Conservation (phyloP, 2,329 filamentous ascomycete genomes). For the Trichoderma sp. region DNA sequence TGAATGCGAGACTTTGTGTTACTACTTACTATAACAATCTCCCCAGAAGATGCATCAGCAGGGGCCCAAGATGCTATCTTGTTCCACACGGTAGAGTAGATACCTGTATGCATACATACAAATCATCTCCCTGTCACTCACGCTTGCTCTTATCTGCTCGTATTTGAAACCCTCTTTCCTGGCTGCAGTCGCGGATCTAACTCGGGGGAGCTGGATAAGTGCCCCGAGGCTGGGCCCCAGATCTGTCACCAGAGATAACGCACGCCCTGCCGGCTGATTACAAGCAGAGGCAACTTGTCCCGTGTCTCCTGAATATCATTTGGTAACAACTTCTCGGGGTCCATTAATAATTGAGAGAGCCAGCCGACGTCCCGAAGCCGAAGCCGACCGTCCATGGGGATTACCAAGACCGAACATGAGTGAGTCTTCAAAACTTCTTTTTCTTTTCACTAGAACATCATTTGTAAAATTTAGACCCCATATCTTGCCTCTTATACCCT, state of each 20-base stretch:
- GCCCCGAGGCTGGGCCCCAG: background rate
- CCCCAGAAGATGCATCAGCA: background rate
- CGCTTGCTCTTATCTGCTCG: background rate
- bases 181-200: background rate
- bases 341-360: constrained; percentile 12
- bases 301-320: constrained; percentile 9
- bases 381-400: constrained; percentile 6
- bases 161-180: background rate
- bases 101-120: no score
- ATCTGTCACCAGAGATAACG: constrained; percentile 21
- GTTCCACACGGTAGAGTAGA: background rate
- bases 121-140: background rate
- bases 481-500: background rate
- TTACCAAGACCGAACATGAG: constrained; percentile 6
- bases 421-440: background rate
- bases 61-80: background rate
- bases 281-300: background rate
- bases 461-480: background rate
- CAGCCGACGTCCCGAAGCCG: constrained; percentile 13
- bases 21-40: background rate
- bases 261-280: background rate
- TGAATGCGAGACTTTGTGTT: background rate
- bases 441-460: background rate
- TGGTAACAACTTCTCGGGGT: background rate
- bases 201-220: background rate